Evolutionary conservation across 2,329 filamentous ascomycete genomes (phyloP), one percentile per base, ranked within the genome.

Genomic region (Penicillium sp.): DNA sequence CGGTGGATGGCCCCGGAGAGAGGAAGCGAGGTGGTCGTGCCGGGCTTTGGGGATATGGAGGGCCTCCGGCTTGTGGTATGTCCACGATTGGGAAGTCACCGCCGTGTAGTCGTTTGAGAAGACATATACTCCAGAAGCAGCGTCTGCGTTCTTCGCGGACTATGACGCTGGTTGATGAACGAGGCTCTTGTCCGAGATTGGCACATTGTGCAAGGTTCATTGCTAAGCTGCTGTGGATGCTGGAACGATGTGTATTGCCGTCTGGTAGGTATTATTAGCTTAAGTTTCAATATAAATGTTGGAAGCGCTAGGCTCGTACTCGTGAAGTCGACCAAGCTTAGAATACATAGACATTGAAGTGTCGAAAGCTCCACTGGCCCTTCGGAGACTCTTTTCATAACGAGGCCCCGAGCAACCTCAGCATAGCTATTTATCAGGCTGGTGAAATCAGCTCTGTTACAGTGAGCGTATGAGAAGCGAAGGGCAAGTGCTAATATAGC

Each of bases 121-220:
- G 69, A 50, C 73, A 72, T 47, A 80, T 78, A 47, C 75, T 79
- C 68, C 73, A 76, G 4, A 78, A 74, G 59, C 78, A 80, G 19
- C 73, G 67, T 25, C 72, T 63, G 21, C 72, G 71, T 51, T 75
- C 72, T 60, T 75, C 72, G 6, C 66, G 70, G 12, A 59, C 48
- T 13, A 66, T 53, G 3, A 57, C 57, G 25, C 59, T 65, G 13
- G 64, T 60, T 9, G 53, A 39, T 3, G 59, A 42, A 27, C 66
- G 62, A 5, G 67, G 55, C 59, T 80, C 78, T 4, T 70, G 69
- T n/a, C 73, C 73, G 6, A 81, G 67, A 44, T 77, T 77, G 6
- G 78, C 76, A 59, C 75, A 79, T 49, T 78, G 75, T 10, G 77
- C 77, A 15, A 81, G 62, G 44, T 78, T 77, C 71, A 79, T 76